Evolutionary conservation across 2,329 filamentous ascomycete genomes (phyloP), one percentile per base, ranked within the genome.

Genomic region (Remersonia thermophila): DNA sequence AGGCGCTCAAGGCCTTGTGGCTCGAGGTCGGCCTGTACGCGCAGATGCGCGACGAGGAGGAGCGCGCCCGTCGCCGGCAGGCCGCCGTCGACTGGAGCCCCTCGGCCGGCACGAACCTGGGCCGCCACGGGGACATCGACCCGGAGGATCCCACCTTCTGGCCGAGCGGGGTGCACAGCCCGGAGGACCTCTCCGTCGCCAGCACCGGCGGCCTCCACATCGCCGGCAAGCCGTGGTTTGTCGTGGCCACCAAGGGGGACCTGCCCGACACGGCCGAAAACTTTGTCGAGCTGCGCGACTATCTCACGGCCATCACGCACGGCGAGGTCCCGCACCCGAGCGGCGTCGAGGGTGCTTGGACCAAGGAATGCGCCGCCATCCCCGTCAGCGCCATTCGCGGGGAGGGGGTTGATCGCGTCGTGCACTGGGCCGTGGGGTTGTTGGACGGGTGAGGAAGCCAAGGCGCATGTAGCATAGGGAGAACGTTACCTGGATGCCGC

Each of bases 141-240:
- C 40, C 40, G 9, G 37, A 46, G 8, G 46, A 39, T 10, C 37
- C 36, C 15, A 37, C 35, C 17, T 41, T 36, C 32, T 44, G 40
- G 45, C 36, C 46, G 34, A 28, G 39, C 37, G 27, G 27, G 27
- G 12, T n/a, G 27, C 35, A 45, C n/a, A 37, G 47, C 1, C 46
- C 51, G 5, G 44, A 43, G 10, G 44, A 33, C 29, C 54, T 14
- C 27, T n/a, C 11, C 27, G 13, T 4, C 11, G 4, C 12, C 27
- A 14, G 27, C 5, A 12, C 57, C 3, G 66, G 58, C 6, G 65
- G 59, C n/a, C 54, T 83, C n/a, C 75, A 80, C 28, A 93, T 96
- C 46, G 82, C 83, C n/a, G 74, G 73, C 25, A 98, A 98, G 62
- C 87, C 91, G 1, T 98, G 91, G 91, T 91, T 93, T 51, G 87